These are phyloP conservation scores for Magnusiomyces fungicola DNA, from an alignment of 1,139 yeast genomes.

Conservation along the genomic window DNA sequence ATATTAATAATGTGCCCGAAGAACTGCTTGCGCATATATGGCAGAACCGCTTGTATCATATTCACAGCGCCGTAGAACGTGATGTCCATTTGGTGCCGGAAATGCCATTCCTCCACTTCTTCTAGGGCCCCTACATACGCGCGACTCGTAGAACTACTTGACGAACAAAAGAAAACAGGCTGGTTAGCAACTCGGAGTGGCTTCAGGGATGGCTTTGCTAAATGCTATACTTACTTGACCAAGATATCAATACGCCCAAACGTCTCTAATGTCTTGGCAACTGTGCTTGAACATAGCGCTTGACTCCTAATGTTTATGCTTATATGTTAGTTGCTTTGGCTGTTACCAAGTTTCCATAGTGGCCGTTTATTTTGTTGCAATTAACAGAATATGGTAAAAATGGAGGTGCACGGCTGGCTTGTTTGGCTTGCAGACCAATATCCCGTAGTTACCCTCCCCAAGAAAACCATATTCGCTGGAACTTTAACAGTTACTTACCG, in stretches of 20 bases:
- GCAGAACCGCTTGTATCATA: conserved; percentile 27
- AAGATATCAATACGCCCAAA: conserved; percentile 28
- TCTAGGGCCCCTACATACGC: conserved; percentile 27
- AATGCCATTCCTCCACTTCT: conserved; percentile 28
- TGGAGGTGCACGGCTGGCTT: neutral
- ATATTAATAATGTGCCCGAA: conserved; percentile 30
- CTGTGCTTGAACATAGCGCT: conserved; percentile 27
- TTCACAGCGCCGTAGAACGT: conserved; percentile 28
- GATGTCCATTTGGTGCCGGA: conserved; percentile 27
- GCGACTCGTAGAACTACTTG: conserved; percentile 14
- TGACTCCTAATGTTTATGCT: no score
- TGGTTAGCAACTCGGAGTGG: neutral
- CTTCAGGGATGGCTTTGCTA: neutral
- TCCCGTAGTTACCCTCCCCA: neutral
- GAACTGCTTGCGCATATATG: conserved; percentile 23
- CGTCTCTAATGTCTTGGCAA: conserved; percentile 21
- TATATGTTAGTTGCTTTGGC: no score
- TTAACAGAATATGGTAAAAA: neutral
- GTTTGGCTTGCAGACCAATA: neutral
- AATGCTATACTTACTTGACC: conserved; percentile 18
- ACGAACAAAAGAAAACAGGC: conserved; percentile 7
- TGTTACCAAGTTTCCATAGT: no score
- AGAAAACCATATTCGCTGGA: neutral
- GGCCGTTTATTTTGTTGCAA: no score
- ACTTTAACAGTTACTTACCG: conserved; percentile 6